A percentile compares a stretch with the other conserved stretches of the same genome.
Conservation (phyloP, 2,329 filamentous ascomycete genomes). For the Colletotrichum higginsianum region DNA sequence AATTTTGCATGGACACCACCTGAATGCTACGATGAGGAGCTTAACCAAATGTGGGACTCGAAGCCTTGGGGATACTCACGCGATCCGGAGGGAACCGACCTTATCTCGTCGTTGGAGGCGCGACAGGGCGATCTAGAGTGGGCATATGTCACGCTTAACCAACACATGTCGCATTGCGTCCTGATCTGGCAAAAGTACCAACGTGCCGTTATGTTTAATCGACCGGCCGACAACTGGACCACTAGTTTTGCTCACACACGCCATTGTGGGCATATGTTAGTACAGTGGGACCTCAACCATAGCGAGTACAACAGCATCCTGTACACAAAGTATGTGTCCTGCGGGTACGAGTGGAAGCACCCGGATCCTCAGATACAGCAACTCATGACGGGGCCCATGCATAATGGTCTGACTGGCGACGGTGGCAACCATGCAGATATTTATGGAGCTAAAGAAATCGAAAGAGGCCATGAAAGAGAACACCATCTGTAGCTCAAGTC, state of each 20-base stretch:
- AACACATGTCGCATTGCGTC: background rate
- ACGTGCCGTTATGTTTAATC: background rate
- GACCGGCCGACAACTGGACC: background rate
- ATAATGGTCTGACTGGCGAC: too few relatives aligned
- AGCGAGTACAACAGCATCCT: background rate
- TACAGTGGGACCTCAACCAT: background rate
- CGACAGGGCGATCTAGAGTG: background rate
- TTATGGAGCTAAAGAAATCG: too few relatives aligned
- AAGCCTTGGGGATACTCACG: background rate
- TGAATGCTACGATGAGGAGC: background rate
- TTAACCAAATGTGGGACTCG: background rate
- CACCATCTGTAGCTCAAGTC: too few relatives aligned
- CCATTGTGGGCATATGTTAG: background rate
- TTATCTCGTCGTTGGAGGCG: background rate
- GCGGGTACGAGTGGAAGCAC: background rate
- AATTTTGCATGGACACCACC: slow-evolving; percentile 1
- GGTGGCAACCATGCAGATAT: too few relatives aligned
- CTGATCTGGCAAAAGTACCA: slow-evolving; percentile 1
- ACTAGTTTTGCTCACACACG: background rate
- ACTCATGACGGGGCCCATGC: too few relatives aligned
- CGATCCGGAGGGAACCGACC: background rate
- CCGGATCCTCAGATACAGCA: too few relatives aligned
- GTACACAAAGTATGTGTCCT: background rate
- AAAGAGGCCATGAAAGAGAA: too few relatives aligned
- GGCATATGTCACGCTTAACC: background rate